Evolutionary conservation across 2,329 filamentous ascomycete species (phyloP), one percentile per base, ranked within the genome.

Genomic region (Alternaria sp.): DNA sequence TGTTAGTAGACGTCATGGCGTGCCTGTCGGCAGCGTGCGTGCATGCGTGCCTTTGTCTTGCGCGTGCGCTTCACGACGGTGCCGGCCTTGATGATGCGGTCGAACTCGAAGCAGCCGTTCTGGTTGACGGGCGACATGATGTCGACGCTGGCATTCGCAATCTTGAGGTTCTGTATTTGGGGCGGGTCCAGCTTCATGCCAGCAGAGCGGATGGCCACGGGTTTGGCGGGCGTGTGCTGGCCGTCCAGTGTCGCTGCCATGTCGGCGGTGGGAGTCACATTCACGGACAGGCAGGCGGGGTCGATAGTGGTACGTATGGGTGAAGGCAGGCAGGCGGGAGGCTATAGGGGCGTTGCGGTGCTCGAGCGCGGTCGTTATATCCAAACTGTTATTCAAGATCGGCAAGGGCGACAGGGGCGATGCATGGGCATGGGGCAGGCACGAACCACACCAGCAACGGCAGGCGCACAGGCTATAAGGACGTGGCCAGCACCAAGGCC

Each of bases 81-180:
- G 63, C 95, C 94, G 61, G 91, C 89, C 83, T 97, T 98, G 79
- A 98, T 87, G 59, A 98, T 92, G 55, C 94, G 90, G 80, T 99
- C 96, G 75, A 96, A 97, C 75, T 96, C 94, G 79, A 97, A 99
- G 80, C 93, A 96, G 66, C 96, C 96, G 80, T 97, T 94, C 80
- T 97, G 91, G 77, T 95, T 97, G 68, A 98, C 93, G 5, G 94
- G 93, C 28, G 93, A 96, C 75, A 93, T 89, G 15, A 89, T 85
- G 68, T 92, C 89, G 46, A 90, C 25, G 83, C 84, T 25, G 51
- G 67, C 63, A 46, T 66, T 70, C 56, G 67, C 61, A 14, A 66
- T 61, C 53, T 70, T 73, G 64, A 68, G 54, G 61, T 62, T 74
- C 61, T 72, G 71, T 59, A 71, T 68, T 12, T 65, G 37, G 55